phyloP scores from a whole-genome alignment of 192 early-diverging fungal species.

The Rhizoclosmatium globosum region DNA sequence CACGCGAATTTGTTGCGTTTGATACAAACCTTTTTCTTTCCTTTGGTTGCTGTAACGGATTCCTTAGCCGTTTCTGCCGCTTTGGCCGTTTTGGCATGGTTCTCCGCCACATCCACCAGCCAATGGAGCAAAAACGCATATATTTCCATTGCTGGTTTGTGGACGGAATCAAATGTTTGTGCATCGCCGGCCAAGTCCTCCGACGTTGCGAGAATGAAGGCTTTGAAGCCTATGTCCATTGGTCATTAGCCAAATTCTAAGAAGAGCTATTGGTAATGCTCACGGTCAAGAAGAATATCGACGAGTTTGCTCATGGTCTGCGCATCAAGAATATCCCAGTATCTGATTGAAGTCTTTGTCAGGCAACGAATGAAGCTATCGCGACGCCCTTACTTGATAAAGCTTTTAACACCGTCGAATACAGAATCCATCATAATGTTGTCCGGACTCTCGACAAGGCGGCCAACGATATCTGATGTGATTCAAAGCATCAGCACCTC shows the following conservation, averaged over 20 bases:
- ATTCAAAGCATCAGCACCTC: background rate
- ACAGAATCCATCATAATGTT: constrained; percentile 40
- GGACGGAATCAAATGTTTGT: constrained; percentile 75
- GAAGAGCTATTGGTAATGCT: background rate
- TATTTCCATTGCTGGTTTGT: constrained; percentile 70
- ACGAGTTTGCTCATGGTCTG: constrained; percentile 64
- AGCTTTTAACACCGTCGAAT: constrained; percentile 74
- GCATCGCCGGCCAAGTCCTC: constrained; percentile 13
- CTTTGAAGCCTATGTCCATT: constrained; percentile 11
- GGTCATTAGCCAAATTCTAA: background rate
- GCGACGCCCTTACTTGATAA: constrained; percentile 62
- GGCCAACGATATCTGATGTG: constrained; percentile 49
- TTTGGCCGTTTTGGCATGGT: constrained; percentile 41
- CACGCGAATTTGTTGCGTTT: background rate
- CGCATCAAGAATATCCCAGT: constrained; percentile 57
- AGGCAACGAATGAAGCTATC: too few species aligned
- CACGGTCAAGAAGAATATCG: constrained; percentile 78
- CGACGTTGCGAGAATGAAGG: constrained; percentile 1
- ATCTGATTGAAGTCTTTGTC: constrained; percentile 41
- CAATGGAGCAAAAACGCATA: constrained; percentile 88
- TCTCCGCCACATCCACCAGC: constrained; percentile 72
- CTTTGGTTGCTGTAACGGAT: constrained; percentile 12
- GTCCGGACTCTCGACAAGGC: constrained; percentile 43
- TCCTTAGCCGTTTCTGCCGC: background rate
- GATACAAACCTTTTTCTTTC: constrained; percentile 30